These are phyloP conservation scores for Malassezia obtusa DNA, from an alignment of 1,284 basidiomycete species.

Conservation along the genomic window DNA sequence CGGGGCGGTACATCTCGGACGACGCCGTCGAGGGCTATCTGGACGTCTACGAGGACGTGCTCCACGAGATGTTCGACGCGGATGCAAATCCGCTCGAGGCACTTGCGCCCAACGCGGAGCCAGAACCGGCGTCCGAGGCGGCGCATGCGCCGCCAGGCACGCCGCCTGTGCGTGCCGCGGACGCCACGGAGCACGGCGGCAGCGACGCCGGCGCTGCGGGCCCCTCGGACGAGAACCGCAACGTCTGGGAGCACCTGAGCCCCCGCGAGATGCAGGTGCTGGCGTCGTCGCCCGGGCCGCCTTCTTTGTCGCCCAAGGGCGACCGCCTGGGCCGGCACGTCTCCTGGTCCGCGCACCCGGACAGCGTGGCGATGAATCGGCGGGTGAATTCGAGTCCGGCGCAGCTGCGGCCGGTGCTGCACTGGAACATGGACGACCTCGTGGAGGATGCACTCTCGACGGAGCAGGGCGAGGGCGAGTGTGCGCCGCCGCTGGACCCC, in stretches of 20 bases:
- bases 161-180: neutral
- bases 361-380: neutral
- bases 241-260: slow-evolving; percentile 42
- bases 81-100: neutral
- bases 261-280: slow-evolving; percentile 43
- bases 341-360: neutral
- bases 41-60: slow-evolving; percentile 54
- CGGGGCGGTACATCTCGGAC: slow-evolving; percentile 51
- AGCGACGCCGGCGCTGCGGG: neutral
- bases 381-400: slow-evolving; percentile 12
- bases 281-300: slow-evolving; percentile 13
- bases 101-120: neutral
- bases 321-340: neutral
- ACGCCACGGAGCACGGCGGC: slow-evolving; percentile 4
- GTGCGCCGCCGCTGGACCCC: neutral
- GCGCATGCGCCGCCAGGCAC: neutral
- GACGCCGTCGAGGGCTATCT: slow-evolving; percentile 53
- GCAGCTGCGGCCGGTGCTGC: slow-evolving; percentile 24
- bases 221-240: slow-evolving; percentile 36
- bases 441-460: slow-evolving; percentile 18
- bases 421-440: slow-evolving; percentile 31
- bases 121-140: neutral
- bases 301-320: slow-evolving; percentile 14
- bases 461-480: slow-evolving; percentile 19
- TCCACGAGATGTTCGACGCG: slow-evolving; percentile 51